Conservation (phyloP, 192 early-diverging fungal genomes). For the Coemansia sp. region DNA sequence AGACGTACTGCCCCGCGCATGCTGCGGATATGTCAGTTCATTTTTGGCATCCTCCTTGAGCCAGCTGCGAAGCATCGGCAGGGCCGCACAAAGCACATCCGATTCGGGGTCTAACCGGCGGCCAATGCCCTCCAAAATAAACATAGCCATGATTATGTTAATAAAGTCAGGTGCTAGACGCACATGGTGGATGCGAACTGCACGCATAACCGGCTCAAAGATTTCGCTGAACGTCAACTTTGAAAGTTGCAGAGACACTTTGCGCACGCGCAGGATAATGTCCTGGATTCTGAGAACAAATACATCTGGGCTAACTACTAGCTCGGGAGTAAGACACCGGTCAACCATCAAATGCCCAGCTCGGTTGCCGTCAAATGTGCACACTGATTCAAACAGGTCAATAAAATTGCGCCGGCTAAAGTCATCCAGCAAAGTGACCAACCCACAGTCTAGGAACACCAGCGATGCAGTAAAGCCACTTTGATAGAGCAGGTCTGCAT, state of each 20-base stretch:
- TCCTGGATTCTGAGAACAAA: slow-evolving; percentile 83
- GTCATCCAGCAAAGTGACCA: slow-evolving; percentile 76
- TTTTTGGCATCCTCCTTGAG: slow-evolving; percentile 34
- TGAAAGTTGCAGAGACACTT: slow-evolving; percentile 71
- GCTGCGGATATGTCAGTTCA: slow-evolving; percentile 26
- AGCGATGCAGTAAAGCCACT: slow-evolving; percentile 76
- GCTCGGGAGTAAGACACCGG: slow-evolving; percentile 71
- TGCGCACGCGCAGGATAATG: slow-evolving; percentile 69
- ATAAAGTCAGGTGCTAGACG: slow-evolving; percentile 93
- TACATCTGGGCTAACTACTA: slow-evolving; percentile 68
- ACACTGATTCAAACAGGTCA: slow-evolving; percentile 86
- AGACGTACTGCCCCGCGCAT: background rate
- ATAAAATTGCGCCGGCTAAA: slow-evolving; percentile 82
- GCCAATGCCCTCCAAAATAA: slow-evolving; percentile 95
- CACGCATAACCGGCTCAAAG: slow-evolving; percentile 74
- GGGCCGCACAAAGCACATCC: slow-evolving; percentile 81
- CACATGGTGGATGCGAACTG: slow-evolving; percentile 90
- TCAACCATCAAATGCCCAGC: slow-evolving; percentile 88
- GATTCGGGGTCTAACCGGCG: slow-evolving; percentile 84
- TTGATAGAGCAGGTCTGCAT: slow-evolving; percentile 52
- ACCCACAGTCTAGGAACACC: slow-evolving; percentile 87
- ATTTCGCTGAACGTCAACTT: slow-evolving; percentile 81
- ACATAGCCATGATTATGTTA: slow-evolving; percentile 86
- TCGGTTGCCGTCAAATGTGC: slow-evolving; percentile 79
- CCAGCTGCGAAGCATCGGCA: slow-evolving; percentile 69